These are phyloP conservation scores for Alternaria triticina DNA, from an alignment of 2,329 filamentous ascomycete genomes.

Conservation along the genomic window DNA sequence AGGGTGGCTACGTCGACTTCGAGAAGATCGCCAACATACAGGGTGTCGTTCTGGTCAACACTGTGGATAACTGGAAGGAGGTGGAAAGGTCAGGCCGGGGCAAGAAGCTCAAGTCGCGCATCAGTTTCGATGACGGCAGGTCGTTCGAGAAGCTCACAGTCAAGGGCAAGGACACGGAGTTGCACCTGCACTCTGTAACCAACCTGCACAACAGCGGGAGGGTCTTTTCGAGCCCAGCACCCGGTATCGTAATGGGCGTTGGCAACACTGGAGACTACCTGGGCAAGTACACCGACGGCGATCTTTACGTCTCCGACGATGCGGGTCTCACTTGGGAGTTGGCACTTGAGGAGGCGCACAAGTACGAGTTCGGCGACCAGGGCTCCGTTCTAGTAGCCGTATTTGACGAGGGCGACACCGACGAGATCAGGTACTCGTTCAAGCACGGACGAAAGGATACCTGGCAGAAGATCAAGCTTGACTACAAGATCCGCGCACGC, in stretches of 20 bases:
- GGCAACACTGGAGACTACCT: conserved; percentile 85
- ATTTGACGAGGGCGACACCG: conserved; percentile 68
- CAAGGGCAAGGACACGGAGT: conserved; percentile 66
- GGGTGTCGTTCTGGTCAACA: conserved; percentile 89
- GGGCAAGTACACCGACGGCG: conserved; percentile 72
- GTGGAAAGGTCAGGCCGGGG: conserved; percentile 60
- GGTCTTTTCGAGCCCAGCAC: conserved; percentile 91
- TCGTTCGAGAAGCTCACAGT: conserved; percentile 78
- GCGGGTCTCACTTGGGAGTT: conserved; percentile 85
- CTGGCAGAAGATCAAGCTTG: conserved; percentile 77
- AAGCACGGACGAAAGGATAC: conserved; percentile 77
- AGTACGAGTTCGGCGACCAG: conserved; percentile 95
- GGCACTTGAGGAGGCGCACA: conserved; percentile 80
- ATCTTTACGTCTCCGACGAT: conserved; percentile 88
- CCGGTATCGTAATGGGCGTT: conserved; percentile 90
- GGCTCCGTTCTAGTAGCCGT: conserved; percentile 88
- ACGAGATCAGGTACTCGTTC: conserved; percentile 77
- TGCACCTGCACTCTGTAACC: conserved; percentile 94
- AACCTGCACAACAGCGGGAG: conserved; percentile 80
- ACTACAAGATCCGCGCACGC: conserved; percentile 72
- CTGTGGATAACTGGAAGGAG: conserved; percentile 83
- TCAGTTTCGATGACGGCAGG: conserved; percentile 94
- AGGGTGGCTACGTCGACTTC: conserved; percentile 82
- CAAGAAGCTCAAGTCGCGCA: conserved; percentile 78
- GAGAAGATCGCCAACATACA: conserved; percentile 93